Base-by-base conservation (phyloP, 2,329 filamentous ascomycete genomes). In the Phyllosticta capitalensis region DNA sequence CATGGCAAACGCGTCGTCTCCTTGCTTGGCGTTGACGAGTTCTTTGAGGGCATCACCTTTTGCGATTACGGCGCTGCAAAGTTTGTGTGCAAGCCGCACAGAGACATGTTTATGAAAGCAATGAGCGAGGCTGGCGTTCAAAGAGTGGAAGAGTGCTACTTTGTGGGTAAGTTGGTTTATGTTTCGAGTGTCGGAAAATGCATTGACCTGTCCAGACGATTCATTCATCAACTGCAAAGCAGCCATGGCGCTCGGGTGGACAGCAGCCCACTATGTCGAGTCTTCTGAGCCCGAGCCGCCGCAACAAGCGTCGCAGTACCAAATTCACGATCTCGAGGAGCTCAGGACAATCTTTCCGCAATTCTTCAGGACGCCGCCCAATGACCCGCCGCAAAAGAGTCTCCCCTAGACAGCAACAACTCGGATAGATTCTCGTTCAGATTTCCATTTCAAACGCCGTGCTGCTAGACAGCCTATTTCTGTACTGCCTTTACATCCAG, bases 21-120 rank as follows among this genome's bases (percentile, higher is more conserved):
- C 62, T 77, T 99, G 20, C 79, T 99, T 1, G 86, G 83, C 1
- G 79, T 99, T 22, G 91, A 95, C 1, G 90, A 96, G 70, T 76
- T 92, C 24, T 99, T 99, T 69, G 92, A 97, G 63, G 94, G 94
- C 7, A 84, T 97, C 62, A 99, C 94, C 0, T 99, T 85, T 72
- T 99, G 95, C 70, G 90, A 99, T 73, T 99, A 99, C 74, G 81
- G 78, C 10, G 75, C 81, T 17, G 77, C 83, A 50, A 87, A 83
- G 5, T 80, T 99, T 63, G 75, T 95, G 53, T 96, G 94, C 78
- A 99, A 99, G 72, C 94, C 94, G 2, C 82, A 88, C 60, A 79
- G 80, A 56, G 84, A 85, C 56, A 94, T 95, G 87, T 99, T 85
- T 70, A 82, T 82, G 45, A 96, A 94, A 75, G 94, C 89, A 5